phyloP scores from a whole-genome alignment of 768 basidiomycete species.

The Amylocystis lapponica region DNA sequence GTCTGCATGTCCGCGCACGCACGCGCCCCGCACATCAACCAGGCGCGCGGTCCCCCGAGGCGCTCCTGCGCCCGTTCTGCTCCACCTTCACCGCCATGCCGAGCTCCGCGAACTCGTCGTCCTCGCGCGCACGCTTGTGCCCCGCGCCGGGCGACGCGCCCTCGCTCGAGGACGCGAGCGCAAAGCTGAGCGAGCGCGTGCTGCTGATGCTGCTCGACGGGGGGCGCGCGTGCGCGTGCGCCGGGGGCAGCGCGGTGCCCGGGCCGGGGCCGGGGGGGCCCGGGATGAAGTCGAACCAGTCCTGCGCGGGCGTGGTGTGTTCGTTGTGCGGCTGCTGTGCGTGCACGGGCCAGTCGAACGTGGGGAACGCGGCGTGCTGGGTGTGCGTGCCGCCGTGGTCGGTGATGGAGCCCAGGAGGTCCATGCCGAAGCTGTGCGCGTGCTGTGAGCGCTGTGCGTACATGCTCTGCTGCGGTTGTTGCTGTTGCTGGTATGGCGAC shows the following conservation, averaged over 20 bases:
- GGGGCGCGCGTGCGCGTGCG: constrained; percentile 1
- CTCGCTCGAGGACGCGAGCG: not conserved
- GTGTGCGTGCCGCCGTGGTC: constrained; percentile 7
- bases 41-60: not conserved
- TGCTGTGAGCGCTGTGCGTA: constrained; percentile 1
- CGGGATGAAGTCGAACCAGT: constrained; percentile 19
- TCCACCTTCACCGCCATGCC: constrained; percentile 4
- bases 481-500: constrained; percentile 7
- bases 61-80: not conserved
- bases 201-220: constrained; percentile 9
- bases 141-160: constrained; percentile 7
- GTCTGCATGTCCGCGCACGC: not conserved
- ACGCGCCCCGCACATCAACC: not conserved
- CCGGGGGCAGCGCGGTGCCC: constrained; percentile 10
- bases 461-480: not conserved
- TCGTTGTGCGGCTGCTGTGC: constrained; percentile 3
- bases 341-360: constrained; percentile 24
- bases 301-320: not conserved
- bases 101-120: too few species aligned
- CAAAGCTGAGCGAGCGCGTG: constrained; percentile 7
- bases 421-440: constrained; percentile 15
- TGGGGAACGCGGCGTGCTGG: constrained; percentile 9
- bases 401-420: constrained; percentile 14
- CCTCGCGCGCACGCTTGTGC: constrained; percentile 14
- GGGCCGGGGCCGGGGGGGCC: constrained; percentile 3